Percentiles rank a stretch among this genome's conserved stretches.
These are phyloP conservation scores for Asterochloris erici DNA, from an alignment of 139 green algal genomes.

Conservation along the genomic window DNA sequence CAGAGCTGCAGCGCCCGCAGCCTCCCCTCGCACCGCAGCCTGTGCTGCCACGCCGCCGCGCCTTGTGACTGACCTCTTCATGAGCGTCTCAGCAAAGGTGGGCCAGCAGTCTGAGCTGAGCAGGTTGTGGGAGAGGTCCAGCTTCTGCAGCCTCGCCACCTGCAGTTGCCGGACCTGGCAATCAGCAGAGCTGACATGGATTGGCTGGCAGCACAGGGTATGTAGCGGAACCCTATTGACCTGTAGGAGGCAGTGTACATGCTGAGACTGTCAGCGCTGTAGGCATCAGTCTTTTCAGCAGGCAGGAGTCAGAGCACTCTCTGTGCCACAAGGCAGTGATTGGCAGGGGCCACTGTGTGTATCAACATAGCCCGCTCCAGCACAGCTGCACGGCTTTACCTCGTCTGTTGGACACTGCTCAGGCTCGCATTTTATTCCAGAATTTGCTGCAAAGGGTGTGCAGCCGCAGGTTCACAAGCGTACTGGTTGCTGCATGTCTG, in stretches of 20 bases:
- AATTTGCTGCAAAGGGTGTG: too few relatives aligned
- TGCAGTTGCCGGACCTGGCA: background rate
- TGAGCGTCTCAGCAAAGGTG: background rate
- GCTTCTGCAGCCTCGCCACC: background rate
- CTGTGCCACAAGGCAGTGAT: background rate
- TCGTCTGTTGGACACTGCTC: too few relatives aligned
- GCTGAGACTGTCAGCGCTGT: background rate
- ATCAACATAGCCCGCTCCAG: too few relatives aligned
- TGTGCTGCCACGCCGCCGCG: background rate
- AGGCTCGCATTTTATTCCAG: too few relatives aligned
- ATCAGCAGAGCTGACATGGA: background rate
- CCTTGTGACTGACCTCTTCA: background rate
- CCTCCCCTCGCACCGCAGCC: background rate
- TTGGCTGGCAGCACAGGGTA: background rate
- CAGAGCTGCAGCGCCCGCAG: background rate
- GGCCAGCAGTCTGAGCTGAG: background rate
- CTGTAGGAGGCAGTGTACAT: background rate
- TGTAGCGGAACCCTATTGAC: background rate
- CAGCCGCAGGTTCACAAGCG: too few relatives aligned
- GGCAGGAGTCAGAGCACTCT: background rate
- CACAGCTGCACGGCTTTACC: too few relatives aligned
- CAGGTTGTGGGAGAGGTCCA: constrained; percentile 13
- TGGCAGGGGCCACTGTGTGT: too few relatives aligned
- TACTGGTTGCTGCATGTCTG: too few relatives aligned
- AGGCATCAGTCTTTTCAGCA: background rate